Evolutionary conservation across 106 monocot species (phyloP).

Genomic region (Dactylorhiza incarnata): DNA sequence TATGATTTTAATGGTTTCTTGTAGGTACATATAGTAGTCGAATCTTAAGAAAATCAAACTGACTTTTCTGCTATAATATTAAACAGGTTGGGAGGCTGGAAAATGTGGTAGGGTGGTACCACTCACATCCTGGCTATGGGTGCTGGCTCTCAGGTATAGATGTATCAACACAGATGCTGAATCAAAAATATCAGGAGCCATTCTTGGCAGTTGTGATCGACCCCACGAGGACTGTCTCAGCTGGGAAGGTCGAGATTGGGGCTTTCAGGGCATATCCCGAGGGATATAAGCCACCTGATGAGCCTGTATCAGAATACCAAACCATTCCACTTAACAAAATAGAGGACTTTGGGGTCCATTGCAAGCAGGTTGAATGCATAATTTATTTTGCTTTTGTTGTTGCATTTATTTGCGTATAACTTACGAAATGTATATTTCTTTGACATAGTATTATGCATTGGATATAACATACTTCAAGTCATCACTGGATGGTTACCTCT

Average conservation of each 20-base stretch:
- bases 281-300: conserved; percentile 90
- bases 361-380: conserved; percentile 60
- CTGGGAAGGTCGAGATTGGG: conserved; percentile 96
- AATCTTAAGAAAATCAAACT: not conserved
- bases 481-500: conserved; percentile 74
- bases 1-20: not conserved
- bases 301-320: conserved; percentile 94
- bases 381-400: not conserved
- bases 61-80: not conserved
- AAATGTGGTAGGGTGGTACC: conserved; percentile 97
- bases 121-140: conserved; percentile 96
- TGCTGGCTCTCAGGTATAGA: conserved; percentile 98
- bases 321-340: conserved; percentile 98
- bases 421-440: conserved; percentile 10
- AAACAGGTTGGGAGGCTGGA: conserved; percentile 81
- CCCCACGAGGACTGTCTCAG: conserved; percentile 88
- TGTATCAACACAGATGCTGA: conserved; percentile 95
- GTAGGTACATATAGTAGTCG: not conserved
- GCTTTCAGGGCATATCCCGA: conserved; percentile 92
- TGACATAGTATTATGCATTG: conserved; percentile 77
- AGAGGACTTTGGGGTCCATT: conserved; percentile 98
- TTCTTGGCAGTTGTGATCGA: conserved; percentile 94
- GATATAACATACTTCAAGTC: conserved; percentile 99
- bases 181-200: conserved; percentile 91
- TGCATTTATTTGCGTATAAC: not conserved